Evolutionary conservation across 73 alveolate genomes (phyloP).

Genomic region (Stentor roeselii): DNA sequence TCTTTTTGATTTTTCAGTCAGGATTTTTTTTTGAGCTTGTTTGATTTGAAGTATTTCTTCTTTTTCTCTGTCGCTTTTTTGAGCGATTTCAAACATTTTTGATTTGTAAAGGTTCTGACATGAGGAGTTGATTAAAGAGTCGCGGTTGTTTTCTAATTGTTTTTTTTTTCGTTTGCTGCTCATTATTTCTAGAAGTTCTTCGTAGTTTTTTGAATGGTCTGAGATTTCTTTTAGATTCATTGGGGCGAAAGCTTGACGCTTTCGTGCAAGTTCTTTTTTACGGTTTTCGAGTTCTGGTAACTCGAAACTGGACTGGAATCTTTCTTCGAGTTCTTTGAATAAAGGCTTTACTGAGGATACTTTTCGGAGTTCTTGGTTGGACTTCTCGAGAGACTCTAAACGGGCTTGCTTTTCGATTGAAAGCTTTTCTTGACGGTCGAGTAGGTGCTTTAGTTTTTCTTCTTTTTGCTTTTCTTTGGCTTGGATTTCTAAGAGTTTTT

Average conservation of each 20-base stretch:
- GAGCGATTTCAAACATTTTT: not conserved
- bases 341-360: slow-evolving; percentile 15
- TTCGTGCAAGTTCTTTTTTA: slow-evolving; percentile 10
- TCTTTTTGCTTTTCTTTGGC: not conserved
- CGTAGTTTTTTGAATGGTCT: not conserved
- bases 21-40: not conserved
- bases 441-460: not conserved
- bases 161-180: not conserved
- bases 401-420: not conserved
- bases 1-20: not conserved
- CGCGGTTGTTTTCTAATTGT: not conserved
- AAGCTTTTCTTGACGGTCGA: not conserved
- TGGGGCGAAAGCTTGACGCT: slow-evolving; percentile 1
- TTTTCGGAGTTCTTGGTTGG: not conserved
- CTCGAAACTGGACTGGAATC: not conserved
- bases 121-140: not conserved
- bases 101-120: not conserved
- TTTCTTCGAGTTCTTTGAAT: not conserved
- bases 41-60: not conserved
- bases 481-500: not conserved
- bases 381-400: not conserved
- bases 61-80: not conserved
- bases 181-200: not conserved
- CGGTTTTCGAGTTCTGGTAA: slow-evolving; percentile 18
- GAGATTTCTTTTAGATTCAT: not conserved